Evolutionary conservation across 1,284 basidiomycete species (phyloP).

Genomic region (Neolentinus lepideus): DNA sequence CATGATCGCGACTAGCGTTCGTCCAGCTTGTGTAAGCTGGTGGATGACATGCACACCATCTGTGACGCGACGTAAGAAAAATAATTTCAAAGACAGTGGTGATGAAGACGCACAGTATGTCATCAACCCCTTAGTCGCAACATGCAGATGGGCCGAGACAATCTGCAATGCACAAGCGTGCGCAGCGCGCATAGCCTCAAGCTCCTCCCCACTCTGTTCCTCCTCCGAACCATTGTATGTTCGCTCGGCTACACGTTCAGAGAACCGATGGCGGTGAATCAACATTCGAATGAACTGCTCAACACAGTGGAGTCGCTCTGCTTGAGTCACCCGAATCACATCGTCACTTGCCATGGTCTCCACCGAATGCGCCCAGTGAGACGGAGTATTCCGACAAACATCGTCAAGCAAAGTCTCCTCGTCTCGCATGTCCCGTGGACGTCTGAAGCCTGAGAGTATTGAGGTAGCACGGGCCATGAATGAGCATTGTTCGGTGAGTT

Average conservation of each 20-base stretch:
- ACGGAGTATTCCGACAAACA: constrained; percentile 61
- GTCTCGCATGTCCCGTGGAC: constrained; percentile 63
- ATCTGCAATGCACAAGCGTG: constrained; percentile 74
- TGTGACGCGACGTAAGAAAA: constrained; percentile 20
- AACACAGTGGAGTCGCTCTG: constrained; percentile 76
- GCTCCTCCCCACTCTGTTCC: constrained; percentile 51
- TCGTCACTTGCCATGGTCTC: constrained; percentile 82
- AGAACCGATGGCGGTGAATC: constrained; percentile 71
- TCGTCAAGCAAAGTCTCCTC: constrained; percentile 79
- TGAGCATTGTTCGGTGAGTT: constrained; percentile 43
- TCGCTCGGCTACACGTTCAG: constrained; percentile 62
- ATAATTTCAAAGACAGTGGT: constrained; percentile 7
- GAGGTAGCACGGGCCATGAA: constrained; percentile 56
- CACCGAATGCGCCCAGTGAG: constrained; percentile 72
- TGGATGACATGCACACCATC: constrained; percentile 92
- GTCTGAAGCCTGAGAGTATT: constrained; percentile 44
- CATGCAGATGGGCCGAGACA: constrained; percentile 74
- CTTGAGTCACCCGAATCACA: constrained; percentile 82
- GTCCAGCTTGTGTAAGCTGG: constrained; percentile 87
- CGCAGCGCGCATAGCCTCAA: constrained; percentile 61
- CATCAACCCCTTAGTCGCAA: constrained; percentile 85
- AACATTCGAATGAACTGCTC: constrained; percentile 81
- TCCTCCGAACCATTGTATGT: constrained; percentile 38
- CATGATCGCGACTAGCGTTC: constrained; percentile 79
- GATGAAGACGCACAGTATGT: constrained; percentile 74